Percentiles rank a stretch among this genome's conserved stretches.
These are phyloP conservation scores for Fusarium papillatum DNA, from an alignment of 2,329 filamentous ascomycete species.

Conservation along the genomic window DNA sequence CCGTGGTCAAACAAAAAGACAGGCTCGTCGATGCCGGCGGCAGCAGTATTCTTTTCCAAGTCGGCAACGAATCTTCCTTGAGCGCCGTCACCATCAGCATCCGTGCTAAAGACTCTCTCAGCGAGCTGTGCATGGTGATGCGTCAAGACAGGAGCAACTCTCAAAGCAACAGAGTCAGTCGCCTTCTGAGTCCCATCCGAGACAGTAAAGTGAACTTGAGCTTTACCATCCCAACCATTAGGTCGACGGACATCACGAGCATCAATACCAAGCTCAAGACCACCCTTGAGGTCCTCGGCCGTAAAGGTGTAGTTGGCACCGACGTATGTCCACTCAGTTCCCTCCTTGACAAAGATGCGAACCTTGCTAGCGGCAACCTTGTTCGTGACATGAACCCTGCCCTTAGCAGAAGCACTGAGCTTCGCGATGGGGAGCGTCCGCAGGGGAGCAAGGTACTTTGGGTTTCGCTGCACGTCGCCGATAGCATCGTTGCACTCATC, in stretches of 20 bases:
- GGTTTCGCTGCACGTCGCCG: constrained; percentile 47
- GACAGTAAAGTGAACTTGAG: constrained; percentile 47
- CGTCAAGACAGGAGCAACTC: constrained; percentile 51
- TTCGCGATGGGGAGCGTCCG: constrained; percentile 43
- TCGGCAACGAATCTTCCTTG: constrained; percentile 16
- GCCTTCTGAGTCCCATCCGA: constrained; percentile 29
- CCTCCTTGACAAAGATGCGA: constrained; percentile 44
- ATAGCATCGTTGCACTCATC: constrained; percentile 51
- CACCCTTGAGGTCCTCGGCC: constrained; percentile 42
- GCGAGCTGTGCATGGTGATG: constrained; percentile 52
- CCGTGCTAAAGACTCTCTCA: constrained; percentile 34
- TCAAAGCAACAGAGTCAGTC: constrained; percentile 46
- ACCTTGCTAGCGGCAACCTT: constrained; percentile 36
- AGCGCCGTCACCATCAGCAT: background rate
- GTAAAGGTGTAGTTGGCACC: constrained; percentile 43
- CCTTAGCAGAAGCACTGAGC: constrained; percentile 30
- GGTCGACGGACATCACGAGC: constrained; percentile 45
- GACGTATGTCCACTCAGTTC: constrained; percentile 43
- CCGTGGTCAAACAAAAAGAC: constrained; percentile 20
- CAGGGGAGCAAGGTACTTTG: constrained; percentile 49
- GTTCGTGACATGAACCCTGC: constrained; percentile 23
- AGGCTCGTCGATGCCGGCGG: constrained; percentile 16
- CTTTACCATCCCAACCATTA: constrained; percentile 44
- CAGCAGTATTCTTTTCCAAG: constrained; percentile 10
- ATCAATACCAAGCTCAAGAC: constrained; percentile 51